Conservation (phyloP, 2,329 filamentous ascomycete genomes). For the Lithohypha guttulata region DNA sequence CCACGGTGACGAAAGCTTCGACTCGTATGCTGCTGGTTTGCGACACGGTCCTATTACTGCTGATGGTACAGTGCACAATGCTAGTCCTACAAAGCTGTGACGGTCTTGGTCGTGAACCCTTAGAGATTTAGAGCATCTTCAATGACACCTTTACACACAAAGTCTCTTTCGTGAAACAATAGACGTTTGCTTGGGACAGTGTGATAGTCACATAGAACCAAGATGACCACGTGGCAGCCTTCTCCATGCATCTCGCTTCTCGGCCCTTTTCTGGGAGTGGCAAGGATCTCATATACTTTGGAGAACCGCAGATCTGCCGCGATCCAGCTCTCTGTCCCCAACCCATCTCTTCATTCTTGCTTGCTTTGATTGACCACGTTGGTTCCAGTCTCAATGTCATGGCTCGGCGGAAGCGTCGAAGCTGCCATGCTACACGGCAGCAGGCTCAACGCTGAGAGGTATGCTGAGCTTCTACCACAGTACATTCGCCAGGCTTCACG, state of each 20-base stretch:
- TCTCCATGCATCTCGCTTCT: too few relatives aligned
- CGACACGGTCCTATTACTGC: constrained; percentile 22
- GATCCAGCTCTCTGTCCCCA: background rate
- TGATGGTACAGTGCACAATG: constrained; percentile 10
- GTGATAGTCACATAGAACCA: too few relatives aligned
- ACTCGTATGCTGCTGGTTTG: constrained; percentile 24
- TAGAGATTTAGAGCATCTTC: too few relatives aligned
- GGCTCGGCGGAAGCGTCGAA: constrained; percentile 7
- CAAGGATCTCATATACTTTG: too few relatives aligned
- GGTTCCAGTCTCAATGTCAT: constrained; percentile 5
- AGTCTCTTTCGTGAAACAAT: too few relatives aligned
- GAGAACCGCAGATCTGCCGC: background rate
- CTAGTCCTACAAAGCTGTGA: constrained; percentile 5
- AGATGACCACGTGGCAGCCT: too few relatives aligned
- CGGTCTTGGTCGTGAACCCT: too few relatives aligned
- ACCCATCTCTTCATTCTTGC: background rate
- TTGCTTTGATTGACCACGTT: background rate
- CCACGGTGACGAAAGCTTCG: constrained; percentile 37
- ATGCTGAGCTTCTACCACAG: constrained; percentile 28
- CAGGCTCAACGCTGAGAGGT: constrained; percentile 6
- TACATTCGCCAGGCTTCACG: constrained; percentile 22
- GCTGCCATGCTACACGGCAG: constrained; percentile 18
- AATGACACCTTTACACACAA: too few relatives aligned
- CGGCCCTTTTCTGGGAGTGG: too few relatives aligned
- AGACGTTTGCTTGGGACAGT: too few relatives aligned